phyloP scores from a whole-genome alignment of 306 rosid genomes.

The Vicia sativa region DNA sequence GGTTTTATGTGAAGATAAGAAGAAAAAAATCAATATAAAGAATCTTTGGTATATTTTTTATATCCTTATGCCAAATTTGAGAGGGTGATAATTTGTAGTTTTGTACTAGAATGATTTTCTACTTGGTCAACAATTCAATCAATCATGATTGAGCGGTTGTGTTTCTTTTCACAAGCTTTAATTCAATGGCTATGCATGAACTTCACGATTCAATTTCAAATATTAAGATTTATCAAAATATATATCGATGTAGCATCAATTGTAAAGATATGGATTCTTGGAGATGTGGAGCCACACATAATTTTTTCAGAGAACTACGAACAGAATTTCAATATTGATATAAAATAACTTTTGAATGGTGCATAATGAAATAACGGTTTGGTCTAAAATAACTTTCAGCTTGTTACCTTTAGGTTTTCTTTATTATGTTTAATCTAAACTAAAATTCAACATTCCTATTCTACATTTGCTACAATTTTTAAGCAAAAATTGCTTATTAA shows the following conservation, averaged over 20 bases:
- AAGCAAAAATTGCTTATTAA: too few relatives aligned
- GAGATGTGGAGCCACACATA: too few relatives aligned
- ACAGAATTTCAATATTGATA: too few relatives aligned
- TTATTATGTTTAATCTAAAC: too few relatives aligned
- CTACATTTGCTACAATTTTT: too few relatives aligned
- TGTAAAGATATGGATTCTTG: neutral
- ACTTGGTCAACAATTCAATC: neutral
- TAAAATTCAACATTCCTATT: too few relatives aligned
- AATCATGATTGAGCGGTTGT: neutral
- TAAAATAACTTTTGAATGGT: too few relatives aligned
- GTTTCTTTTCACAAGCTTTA: constrained; percentile 4
- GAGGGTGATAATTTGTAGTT: constrained; percentile 1
- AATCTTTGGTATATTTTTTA: neutral
- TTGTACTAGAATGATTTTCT: neutral
- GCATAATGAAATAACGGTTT: too few relatives aligned
- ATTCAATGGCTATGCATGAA: constrained; percentile 16
- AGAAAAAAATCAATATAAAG: neutral
- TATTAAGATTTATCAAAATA: neutral
- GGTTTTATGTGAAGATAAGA: constrained; percentile 1
- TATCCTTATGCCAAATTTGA: constrained; percentile 2
- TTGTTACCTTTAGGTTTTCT: too few relatives aligned
- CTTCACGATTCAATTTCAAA: constrained; percentile 3
- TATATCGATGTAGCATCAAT: neutral
- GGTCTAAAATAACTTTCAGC: too few relatives aligned
- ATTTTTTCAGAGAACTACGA: too few relatives aligned